Base-by-base conservation (phyloP, 208 protist species). In the Leishmania martiniquensis region DNA sequence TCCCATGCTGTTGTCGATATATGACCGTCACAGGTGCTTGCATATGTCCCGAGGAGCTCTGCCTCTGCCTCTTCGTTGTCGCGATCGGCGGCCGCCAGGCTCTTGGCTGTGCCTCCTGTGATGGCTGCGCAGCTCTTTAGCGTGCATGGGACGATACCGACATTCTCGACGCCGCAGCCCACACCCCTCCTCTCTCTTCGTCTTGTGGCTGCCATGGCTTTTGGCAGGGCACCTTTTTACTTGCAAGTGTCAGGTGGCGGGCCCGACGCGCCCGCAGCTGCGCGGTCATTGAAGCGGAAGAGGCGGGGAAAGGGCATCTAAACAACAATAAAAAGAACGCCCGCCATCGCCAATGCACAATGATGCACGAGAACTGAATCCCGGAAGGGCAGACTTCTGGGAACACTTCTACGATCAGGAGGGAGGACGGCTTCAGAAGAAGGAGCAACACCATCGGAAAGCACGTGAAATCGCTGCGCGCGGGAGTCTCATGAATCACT, bases 331-430 rank as follows among this genome's bases (percentile, higher is more conserved):
- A n/a, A n/a, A n/a, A n/a, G n/a, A n/a, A n/a, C 15, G 32, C 42
- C 39, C 29, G 44, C 39, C 45, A 34, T 44, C 49, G 68, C 29
- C 68, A 13, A 74, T 92, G 82, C 63, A 84, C 17, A 67, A 83
- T 22, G 88, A 92, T 51, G 25, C 32, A 7, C 71, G 59, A 12
- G 86, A 92, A 68, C 62, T 79, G 42, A 88, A 77, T 29, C 89
- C 89, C 0, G 89, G 89, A 7, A 32, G 81, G 0, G 80, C 78
- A 34, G 77, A 83, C 63, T 93, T 91, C 57, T 93, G 89, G 89
- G 79, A 88, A 15, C 51, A 82, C 51, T 93, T 93, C 70, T 93
- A 93, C 78, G 82, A 82, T 37, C 73, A 77, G 12, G 84, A 91
- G 20, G 84, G 67, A 1, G 81, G 88, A 15, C 78, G 83, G 0